A percentile compares a stretch with the other conserved stretches of the same genome.
phyloP scores from a whole-genome alignment of 306 rosid genomes.

The Benincasa hispida region DNA sequence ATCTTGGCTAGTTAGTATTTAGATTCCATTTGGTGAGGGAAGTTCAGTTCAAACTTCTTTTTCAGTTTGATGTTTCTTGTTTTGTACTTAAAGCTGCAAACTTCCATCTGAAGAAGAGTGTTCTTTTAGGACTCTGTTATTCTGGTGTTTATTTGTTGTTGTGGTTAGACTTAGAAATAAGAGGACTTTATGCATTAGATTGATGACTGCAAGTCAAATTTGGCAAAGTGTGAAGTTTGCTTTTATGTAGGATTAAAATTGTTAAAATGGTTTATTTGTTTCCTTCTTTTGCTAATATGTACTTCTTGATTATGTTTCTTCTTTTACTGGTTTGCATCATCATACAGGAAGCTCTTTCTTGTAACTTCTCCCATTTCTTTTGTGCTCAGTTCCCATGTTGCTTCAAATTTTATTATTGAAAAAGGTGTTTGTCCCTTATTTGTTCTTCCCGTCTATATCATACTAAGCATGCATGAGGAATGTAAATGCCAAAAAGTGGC shows the following conservation, averaged over 20 bases:
- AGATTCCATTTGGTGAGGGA: neutral
- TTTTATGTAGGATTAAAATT: neutral
- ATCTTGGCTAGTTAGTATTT: neutral
- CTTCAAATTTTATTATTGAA: neutral
- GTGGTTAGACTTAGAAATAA: neutral
- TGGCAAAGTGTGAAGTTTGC: neutral
- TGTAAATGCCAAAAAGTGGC: neutral
- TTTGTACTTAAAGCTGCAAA: neutral
- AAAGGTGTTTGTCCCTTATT: neutral
- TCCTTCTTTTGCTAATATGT: neutral
- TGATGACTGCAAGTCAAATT: neutral
- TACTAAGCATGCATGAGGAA: neutral
- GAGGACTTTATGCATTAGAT: neutral
- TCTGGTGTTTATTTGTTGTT: neutral
- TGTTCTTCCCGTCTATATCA: neutral
- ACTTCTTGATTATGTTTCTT: neutral
- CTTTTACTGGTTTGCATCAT: neutral
- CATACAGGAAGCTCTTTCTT: neutral
- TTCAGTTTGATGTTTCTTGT: neutral
- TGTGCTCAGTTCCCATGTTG: neutral
- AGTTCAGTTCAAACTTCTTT: neutral
- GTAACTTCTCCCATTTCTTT: neutral
- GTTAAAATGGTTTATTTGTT: neutral
- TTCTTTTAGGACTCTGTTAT: neutral
- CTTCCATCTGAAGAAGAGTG: neutral